phyloP scores from a whole-genome alignment of 805 yeast genomes.

The Yarrowia keelungensis region DNA sequence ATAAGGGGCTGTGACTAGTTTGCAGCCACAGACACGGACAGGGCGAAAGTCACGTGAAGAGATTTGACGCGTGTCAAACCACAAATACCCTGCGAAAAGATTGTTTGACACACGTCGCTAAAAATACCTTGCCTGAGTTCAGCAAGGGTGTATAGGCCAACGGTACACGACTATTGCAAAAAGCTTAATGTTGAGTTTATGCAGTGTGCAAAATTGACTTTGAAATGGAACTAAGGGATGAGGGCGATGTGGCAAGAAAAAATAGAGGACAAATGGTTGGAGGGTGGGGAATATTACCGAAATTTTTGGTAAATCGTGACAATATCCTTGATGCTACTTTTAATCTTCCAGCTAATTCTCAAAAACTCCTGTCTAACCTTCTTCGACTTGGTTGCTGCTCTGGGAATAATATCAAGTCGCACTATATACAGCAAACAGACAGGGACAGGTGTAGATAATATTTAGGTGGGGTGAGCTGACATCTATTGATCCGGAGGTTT shows the following conservation, averaged over 20 bases:
- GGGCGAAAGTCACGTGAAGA: no score
- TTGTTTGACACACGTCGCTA: background rate
- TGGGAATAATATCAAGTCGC: background rate
- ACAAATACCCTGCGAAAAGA: background rate
- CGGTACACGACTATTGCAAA: background rate
- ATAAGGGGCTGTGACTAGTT: background rate
- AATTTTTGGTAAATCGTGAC: no score
- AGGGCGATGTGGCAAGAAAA: background rate
- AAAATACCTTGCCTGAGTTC: constrained; percentile 4
- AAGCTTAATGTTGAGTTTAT: background rate
- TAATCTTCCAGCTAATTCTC: no score
- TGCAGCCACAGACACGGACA: background rate
- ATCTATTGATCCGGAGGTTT: background rate
- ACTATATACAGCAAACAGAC: background rate
- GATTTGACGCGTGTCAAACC: no score
- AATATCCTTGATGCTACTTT: no score
- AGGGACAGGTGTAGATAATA: background rate
- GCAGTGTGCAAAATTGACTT: background rate
- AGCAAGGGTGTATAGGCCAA: constrained; percentile 15
- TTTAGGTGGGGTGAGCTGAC: background rate
- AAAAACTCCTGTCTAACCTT: no score
- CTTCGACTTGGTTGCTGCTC: background rate
- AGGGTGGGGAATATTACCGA: no score
- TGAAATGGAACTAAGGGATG: background rate
- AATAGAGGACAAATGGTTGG: no score